Percentiles rank a stretch among this genome's conserved stretches.
phyloP scores from a whole-genome alignment of 768 basidiomycete species.

The Tulasnella sp. region DNA sequence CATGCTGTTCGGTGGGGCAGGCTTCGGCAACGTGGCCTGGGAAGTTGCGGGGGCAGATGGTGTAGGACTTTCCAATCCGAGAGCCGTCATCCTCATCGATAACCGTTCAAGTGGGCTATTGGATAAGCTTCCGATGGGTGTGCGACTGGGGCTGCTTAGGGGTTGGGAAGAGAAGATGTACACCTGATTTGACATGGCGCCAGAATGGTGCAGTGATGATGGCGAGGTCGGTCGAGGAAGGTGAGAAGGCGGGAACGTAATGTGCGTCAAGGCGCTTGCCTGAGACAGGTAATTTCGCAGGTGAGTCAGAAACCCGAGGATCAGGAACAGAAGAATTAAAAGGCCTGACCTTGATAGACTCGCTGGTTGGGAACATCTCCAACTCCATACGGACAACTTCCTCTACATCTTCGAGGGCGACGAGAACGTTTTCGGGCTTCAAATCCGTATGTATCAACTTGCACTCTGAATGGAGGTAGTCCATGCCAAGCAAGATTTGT shows the following conservation, averaged over 20 bases:
- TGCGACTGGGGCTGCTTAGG: slow-evolving; percentile 31
- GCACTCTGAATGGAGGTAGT: slow-evolving; percentile 90
- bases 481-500: slow-evolving; percentile 79
- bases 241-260: slow-evolving; percentile 8
- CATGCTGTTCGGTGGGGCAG: slow-evolving; percentile 13
- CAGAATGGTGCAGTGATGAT: slow-evolving; percentile 11
- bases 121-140: slow-evolving; percentile 16
- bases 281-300: not conserved
- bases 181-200: slow-evolving; percentile 14
- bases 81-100: slow-evolving; percentile 14
- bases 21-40: not conserved
- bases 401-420: slow-evolving; percentile 36
- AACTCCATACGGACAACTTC: slow-evolving; percentile 45
- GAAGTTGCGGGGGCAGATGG: not conserved
- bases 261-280: slow-evolving; percentile 13
- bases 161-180: slow-evolving; percentile 35
- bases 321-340: not conserved
- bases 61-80: slow-evolving; percentile 5
- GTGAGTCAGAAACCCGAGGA: slow-evolving; percentile 3
- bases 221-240: slow-evolving; percentile 13
- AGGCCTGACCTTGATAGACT: slow-evolving; percentile 16
- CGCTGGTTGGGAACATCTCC: slow-evolving; percentile 17
- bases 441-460: slow-evolving; percentile 75
- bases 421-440: slow-evolving; percentile 84
- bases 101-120: slow-evolving; percentile 17